phyloP scores from a whole-genome alignment of 257 asterid genomes.

The Asclepias syriaca region DNA sequence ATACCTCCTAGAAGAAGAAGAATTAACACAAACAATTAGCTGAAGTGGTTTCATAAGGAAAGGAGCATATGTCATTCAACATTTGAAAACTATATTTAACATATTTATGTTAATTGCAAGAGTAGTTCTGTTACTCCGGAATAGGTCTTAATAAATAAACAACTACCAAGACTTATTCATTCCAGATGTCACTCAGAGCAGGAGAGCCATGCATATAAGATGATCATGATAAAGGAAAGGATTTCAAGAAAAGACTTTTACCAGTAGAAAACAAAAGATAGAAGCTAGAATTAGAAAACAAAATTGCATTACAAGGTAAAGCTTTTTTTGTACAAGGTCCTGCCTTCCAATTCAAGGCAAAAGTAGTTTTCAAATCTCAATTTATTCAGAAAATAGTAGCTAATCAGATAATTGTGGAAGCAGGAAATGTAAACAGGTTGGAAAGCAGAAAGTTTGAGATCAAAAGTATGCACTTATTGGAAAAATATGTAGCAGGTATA shows the following conservation, averaged over 20 bases:
- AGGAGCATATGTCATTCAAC: background rate
- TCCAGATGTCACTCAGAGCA: background rate
- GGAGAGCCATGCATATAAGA: background rate
- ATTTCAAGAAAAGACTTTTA: no score
- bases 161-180: background rate
- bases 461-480: background rate
- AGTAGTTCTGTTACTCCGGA: background rate
- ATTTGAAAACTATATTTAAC: background rate
- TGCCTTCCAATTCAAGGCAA: background rate
- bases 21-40: background rate
- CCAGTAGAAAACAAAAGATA: background rate
- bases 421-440: background rate
- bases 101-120: background rate
- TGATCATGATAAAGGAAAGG: no score
- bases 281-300: background rate
- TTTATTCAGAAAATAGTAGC: background rate
- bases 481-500: background rate
- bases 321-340: background rate
- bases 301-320: background rate
- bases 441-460: background rate
- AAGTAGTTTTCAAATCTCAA: background rate
- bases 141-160: background rate
- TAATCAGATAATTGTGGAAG: background rate
- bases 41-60: background rate
- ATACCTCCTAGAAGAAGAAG: slow-evolving; percentile 53